phyloP scores from a whole-genome alignment of 768 basidiomycete species.

The Daedalea quercina region DNA sequence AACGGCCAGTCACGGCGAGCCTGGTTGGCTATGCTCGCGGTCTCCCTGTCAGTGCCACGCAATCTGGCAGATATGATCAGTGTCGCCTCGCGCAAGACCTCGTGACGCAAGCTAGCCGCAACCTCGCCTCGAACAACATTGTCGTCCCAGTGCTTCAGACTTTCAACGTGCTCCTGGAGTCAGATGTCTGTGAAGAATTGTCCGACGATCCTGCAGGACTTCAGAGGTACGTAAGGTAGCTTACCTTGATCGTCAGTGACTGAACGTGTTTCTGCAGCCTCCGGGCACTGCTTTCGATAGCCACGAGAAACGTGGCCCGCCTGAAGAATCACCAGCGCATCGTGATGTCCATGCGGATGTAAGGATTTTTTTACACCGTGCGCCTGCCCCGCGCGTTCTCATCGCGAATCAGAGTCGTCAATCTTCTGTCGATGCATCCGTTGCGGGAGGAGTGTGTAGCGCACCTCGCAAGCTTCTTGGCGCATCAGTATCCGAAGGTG shows the following conservation, averaged over 20 bases:
- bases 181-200: constrained; percentile 49
- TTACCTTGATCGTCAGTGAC: neutral
- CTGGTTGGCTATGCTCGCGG: constrained; percentile 50
- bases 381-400: neutral
- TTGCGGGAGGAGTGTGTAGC: constrained; percentile 39
- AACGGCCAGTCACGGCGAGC: constrained; percentile 58
- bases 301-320: constrained; percentile 53
- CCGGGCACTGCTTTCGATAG: constrained; percentile 44
- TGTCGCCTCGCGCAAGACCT: constrained; percentile 53
- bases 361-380: neutral
- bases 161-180: constrained; percentile 67
- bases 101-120: constrained; percentile 41
- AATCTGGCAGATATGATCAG: constrained; percentile 37
- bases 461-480: constrained; percentile 54
- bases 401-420: constrained; percentile 45
- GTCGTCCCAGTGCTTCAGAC: constrained; percentile 82
- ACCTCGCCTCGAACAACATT: constrained; percentile 56
- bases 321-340: constrained; percentile 84
- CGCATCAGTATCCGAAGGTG: constrained; percentile 79
- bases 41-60: constrained; percentile 36
- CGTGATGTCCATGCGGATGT: constrained; percentile 82
- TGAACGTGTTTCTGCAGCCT: constrained; percentile 19
- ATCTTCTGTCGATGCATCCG: constrained; percentile 48
- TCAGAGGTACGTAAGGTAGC: constrained; percentile 37
- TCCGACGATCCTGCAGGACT: constrained; percentile 39